Conservation (phyloP, 257 asterid genomes). For the Fraxinus anomala region DNA sequence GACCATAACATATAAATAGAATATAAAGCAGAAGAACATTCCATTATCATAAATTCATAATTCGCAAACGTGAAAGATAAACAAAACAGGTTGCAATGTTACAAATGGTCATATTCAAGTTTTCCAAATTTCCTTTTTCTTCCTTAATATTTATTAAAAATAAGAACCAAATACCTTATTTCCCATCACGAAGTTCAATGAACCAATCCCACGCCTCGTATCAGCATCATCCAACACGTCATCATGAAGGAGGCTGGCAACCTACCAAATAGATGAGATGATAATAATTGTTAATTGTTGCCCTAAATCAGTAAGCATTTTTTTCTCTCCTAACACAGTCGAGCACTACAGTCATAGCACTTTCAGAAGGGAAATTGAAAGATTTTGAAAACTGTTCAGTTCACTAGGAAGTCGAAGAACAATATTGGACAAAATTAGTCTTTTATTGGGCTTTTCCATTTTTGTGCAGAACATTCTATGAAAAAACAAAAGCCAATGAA, state of each 20-base stretch:
- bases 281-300: background rate
- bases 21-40: conserved; percentile 13
- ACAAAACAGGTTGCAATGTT: background rate
- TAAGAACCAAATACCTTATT: conserved; percentile 63
- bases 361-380: background rate
- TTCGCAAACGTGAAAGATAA: background rate
- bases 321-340: background rate
- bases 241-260: conserved; percentile 99
- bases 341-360: background rate
- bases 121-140: background rate
- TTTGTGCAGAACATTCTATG: background rate
- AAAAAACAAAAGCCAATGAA: background rate
- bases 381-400: background rate
- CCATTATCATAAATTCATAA: background rate
- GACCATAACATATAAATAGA: background rate
- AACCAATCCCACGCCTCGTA: conserved; percentile 86
- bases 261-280: conserved; percentile 41
- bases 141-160: background rate
- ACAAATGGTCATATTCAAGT: background rate
- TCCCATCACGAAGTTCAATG: conserved; percentile 88
- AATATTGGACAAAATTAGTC: background rate
- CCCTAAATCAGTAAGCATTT: background rate
- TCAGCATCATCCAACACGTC: conserved; percentile 99
- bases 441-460: background rate
- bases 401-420: background rate